A percentile compares a stretch with the other conserved stretches of the same genome.
phyloP scores from a whole-genome alignment of 2,329 filamentous ascomycete genomes.

The Sarocladiaceae sp. region DNA sequence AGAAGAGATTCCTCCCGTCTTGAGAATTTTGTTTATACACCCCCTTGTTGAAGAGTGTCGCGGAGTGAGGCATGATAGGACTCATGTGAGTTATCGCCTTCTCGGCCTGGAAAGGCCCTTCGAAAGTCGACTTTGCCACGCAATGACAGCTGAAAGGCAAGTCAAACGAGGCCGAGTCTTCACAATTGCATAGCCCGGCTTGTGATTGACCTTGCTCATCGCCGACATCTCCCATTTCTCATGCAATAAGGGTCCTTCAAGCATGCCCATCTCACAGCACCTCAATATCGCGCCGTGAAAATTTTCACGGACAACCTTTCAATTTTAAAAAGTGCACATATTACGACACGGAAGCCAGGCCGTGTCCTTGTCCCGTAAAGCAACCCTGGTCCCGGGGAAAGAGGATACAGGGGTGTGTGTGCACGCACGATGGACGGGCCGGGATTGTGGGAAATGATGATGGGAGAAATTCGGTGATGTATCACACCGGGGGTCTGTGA shows the following conservation, averaged over 20 bases:
- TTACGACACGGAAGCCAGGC: constrained; percentile 5
- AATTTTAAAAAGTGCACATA: constrained; percentile 4
- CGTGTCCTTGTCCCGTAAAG: neutral
- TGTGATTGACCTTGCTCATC: too few relatives aligned
- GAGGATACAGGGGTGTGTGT: constrained; percentile 1
- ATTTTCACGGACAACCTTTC: constrained; percentile 1
- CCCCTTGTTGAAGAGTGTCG: neutral
- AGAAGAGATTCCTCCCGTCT: neutral
- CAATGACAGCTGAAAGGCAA: too few relatives aligned
- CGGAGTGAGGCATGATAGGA: neutral
- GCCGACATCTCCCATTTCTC: too few relatives aligned
- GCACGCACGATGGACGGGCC: neutral
- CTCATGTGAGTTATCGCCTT: neutral
- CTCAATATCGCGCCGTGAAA: constrained; percentile 3
- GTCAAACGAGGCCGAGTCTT: too few relatives aligned
- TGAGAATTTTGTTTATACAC: neutral
- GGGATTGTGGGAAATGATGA: constrained; percentile 10
- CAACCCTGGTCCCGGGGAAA: constrained; percentile 5
- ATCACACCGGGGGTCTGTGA: constrained; percentile 5
- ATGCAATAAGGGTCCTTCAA: neutral
- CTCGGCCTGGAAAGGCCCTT: neutral
- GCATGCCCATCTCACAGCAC: neutral
- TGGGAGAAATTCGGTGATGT: neutral
- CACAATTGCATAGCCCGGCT: neutral
- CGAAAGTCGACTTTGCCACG: too few relatives aligned